Evolutionary conservation across 306 rosid species (phyloP), one percentile per base, ranked within the genome.

Genomic region (Acacia melanoxylon): DNA sequence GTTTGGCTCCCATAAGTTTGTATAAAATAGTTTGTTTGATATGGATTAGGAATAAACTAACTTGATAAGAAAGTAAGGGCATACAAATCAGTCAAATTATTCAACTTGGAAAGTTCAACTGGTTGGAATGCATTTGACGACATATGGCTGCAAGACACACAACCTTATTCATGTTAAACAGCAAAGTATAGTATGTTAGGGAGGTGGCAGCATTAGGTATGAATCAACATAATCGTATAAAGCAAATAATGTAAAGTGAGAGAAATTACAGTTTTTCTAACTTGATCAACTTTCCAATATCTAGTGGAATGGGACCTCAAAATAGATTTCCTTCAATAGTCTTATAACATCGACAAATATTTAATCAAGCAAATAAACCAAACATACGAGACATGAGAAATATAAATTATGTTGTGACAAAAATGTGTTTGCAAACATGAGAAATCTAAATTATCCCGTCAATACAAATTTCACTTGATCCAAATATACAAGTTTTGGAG

Each of bases 251-350:
- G 20, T 10, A 62, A 62, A 8, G 68, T 62, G 9, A 62, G 7
- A 27, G 40, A 62, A 62, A 62, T 62, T 62, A 62, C 68, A 62
- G 68, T 12, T 62, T 62, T 62, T 62, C 68, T 62, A 62, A 62
- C 2, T 62, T 62, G 68, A 62, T 13, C 37, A 62, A 13, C 9
- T 27, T 62, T 62, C 68, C 68, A 62, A 62, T 62, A 29, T 25
- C 40, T 27, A n/a, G n/a, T n/a, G n/a, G n/a, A n/a, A n/a, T n/a
- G n/a, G n/a, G n/a, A n/a, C n/a, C n/a, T n/a, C n/a, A 62, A 62
- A 62, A 62, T 27, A 8, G 37, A 62, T 62, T 62, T 62, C 68
- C 68, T 62, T 62, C 68, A 13, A 62, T 27, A 13, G 37, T 27
- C 68, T 40, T 62, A n/a, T 62, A 27, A 62, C 40, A 62, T 62